Conservation (phyloP, 2,329 filamentous ascomycete species). For the Hypoxylon sp. region DNA sequence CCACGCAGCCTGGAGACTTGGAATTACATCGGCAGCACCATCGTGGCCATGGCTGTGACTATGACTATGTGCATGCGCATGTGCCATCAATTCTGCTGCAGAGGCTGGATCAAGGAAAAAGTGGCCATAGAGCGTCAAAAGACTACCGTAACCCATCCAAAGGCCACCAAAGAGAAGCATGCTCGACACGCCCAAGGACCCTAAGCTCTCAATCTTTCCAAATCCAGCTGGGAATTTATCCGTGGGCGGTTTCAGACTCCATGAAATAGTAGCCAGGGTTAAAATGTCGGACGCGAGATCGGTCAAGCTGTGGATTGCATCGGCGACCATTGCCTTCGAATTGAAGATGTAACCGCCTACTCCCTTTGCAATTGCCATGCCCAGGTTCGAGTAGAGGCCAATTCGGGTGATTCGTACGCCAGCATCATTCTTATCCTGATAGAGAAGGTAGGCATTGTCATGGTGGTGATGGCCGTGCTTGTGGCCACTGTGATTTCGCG, state of each 20-base stretch:
- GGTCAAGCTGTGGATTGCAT: constrained; percentile 94
- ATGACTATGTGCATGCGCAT: constrained; percentile 61
- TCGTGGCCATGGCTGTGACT: constrained; percentile 71
- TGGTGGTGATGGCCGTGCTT: constrained; percentile 78
- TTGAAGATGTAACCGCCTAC: constrained; percentile 94
- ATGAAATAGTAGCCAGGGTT: constrained; percentile 93
- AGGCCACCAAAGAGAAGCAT: constrained; percentile 90
- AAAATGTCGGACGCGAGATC: constrained; percentile 96
- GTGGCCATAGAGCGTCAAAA: constrained; percentile 76
- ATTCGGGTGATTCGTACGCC: constrained; percentile 94
- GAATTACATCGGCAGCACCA: constrained; percentile 72
- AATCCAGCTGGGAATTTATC: constrained; percentile 89
- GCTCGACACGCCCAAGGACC: constrained; percentile 91
- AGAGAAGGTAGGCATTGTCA: constrained; percentile 86
- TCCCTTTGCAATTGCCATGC: constrained; percentile 94
- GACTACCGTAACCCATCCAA: constrained; percentile 88
- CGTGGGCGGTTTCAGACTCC: constrained; percentile 87
- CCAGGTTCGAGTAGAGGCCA: constrained; percentile 87
- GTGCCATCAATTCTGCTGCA: constrained; percentile 64
- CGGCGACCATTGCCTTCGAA: constrained; percentile 91
- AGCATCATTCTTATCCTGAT: constrained; percentile 88
- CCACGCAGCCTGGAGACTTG: constrained; percentile 95
- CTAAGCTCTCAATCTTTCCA: constrained; percentile 97
- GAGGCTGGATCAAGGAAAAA: constrained; percentile 74
- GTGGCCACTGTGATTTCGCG: constrained; percentile 64